Evolutionary conservation across 169 alveolate genomes (phyloP).

Genomic region (Toxoplasma gondii): DNA sequence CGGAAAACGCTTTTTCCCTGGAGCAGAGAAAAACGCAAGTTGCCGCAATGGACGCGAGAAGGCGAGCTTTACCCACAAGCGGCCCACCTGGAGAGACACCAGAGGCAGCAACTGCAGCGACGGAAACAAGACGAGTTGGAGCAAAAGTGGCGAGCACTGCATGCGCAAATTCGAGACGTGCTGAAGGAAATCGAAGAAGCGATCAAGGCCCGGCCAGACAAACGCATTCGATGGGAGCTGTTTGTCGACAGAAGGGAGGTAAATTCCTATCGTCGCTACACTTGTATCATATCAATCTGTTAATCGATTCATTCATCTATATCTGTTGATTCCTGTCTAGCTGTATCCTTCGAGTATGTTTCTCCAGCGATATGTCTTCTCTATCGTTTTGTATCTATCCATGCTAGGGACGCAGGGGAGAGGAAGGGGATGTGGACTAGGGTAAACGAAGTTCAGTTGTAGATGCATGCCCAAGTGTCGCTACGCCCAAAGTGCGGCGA

Average conservation of each 20-base stretch:
- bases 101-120: neutral
- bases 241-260: neutral
- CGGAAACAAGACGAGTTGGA: neutral
- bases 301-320: no score
- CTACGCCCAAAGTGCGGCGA: no score
- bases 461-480: no score
- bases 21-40: neutral
- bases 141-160: neutral
- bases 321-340: no score
- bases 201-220: neutral
- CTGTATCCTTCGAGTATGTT: no score
- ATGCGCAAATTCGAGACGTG: neutral
- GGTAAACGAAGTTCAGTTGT: no score
- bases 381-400: no score
- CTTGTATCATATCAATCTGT: no score
- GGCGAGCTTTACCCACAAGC: conserved; percentile 24
- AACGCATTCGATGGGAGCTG: neutral
- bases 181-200: neutral
- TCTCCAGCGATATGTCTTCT: no score
- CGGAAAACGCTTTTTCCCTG: neutral
- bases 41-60: conserved; percentile 3
- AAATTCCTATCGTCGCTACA: no score
- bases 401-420: no score
- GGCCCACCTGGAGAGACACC: conserved; percentile 5
- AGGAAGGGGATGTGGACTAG: no score